phyloP scores from a whole-genome alignment of 495 filamentous ascomycete species.

The Penicillium ucsense region DNA sequence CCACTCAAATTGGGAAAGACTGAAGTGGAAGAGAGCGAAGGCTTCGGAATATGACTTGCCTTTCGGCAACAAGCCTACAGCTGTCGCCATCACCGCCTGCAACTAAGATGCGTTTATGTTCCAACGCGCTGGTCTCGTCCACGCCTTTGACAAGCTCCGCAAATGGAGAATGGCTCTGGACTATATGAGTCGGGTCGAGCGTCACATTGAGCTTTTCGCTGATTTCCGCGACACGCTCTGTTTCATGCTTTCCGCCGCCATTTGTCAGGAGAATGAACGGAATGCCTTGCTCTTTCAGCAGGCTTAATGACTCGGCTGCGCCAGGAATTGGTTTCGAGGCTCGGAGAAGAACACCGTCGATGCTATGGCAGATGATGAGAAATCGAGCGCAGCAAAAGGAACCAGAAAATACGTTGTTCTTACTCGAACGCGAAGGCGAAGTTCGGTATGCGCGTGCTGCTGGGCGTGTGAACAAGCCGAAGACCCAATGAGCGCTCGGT shows the following conservation, averaged over 20 bases:
- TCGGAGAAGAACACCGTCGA: slow-evolving; percentile 94
- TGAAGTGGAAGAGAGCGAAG: no score
- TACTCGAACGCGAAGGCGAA: slow-evolving; percentile 86
- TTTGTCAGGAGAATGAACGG: slow-evolving; percentile 86
- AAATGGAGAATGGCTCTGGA: slow-evolving; percentile 83
- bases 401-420: slow-evolving; percentile 17
- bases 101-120: slow-evolving; percentile 69
- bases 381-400: neutral
- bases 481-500: slow-evolving; percentile 8
- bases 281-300: slow-evolving; percentile 60
- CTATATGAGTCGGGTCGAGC: slow-evolving; percentile 54
- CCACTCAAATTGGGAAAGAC: neutral
- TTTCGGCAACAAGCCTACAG: slow-evolving; percentile 66
- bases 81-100: slow-evolving; percentile 70
- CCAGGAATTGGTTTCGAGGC: slow-evolving; percentile 69
- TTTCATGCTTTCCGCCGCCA: slow-evolving; percentile 73
- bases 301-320: slow-evolving; percentile 62
- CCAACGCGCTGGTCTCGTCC: slow-evolving; percentile 30
- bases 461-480: slow-evolving; percentile 24
- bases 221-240: slow-evolving; percentile 59
- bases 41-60: slow-evolving; percentile 15
- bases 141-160: slow-evolving; percentile 39
- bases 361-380: slow-evolving; percentile 39
- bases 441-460: slow-evolving; percentile 35
- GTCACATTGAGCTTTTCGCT: slow-evolving; percentile 50